These are phyloP conservation scores for Trypanosoma brucei DNA, from an alignment of 208 protist genomes.

Conservation along the genomic window DNA sequence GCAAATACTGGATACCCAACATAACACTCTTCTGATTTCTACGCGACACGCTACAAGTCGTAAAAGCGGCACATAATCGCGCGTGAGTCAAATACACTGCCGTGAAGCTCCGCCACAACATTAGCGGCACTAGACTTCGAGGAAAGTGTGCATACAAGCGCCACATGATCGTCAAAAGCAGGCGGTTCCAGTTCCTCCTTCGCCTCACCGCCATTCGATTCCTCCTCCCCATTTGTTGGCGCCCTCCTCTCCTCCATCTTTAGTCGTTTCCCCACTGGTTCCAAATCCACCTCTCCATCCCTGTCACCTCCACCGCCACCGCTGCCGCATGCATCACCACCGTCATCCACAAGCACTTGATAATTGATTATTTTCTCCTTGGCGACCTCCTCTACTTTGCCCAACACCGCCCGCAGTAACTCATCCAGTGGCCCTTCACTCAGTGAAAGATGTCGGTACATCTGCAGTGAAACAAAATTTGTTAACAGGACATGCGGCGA, in stretches of 20 bases:
- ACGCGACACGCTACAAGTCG: conserved; percentile 5
- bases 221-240: conserved; percentile 8
- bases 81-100: conserved; percentile 50
- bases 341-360: conserved; percentile 43
- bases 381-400: conserved; percentile 32
- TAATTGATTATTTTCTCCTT: conserved; percentile 31
- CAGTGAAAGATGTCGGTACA: conserved; percentile 14
- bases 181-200: not conserved
- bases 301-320: not conserved
- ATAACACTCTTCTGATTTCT: not conserved
- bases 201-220: conserved; percentile 1
- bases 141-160: conserved; percentile 47
- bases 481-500: conserved; percentile 53
- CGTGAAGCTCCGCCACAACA: conserved; percentile 58
- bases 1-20: not conserved
- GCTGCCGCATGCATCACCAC: not conserved
- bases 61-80: conserved; percentile 57
- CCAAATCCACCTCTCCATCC: conserved; percentile 1
- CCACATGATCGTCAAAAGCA: conserved; percentile 59
- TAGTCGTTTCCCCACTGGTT: conserved; percentile 8
- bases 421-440: conserved; percentile 19
- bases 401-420: conserved; percentile 31
- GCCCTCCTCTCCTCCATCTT: not conserved
- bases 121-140: conserved; percentile 42
- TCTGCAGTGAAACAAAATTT: conserved; percentile 38